Evolutionary conservation across 768 basidiomycete genomes (phyloP), one percentile per base, ranked within the genome.

Genomic region (Holtermanniella nyarrowii): DNA sequence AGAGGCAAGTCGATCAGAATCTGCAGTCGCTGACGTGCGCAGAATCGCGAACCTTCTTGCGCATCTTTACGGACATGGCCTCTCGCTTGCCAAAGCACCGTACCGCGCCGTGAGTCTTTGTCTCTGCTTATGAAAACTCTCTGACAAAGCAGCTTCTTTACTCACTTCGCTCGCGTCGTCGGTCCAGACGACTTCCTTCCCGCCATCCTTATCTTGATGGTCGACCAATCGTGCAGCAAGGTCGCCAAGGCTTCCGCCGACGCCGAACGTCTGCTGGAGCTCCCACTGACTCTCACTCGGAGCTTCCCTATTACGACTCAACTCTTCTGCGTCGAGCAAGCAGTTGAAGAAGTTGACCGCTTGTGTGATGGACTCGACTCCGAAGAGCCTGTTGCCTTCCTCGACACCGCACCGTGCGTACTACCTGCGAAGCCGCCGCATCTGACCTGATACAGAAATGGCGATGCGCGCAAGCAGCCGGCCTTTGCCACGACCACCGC

Each of bases 1-100:
- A 76, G 57, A 20, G 56, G 61, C 59, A 26, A 26, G 58, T 82
- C 27, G 81, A 77, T 68, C 48, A 40, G 55, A 22, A 11, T 39
- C 44, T 40, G 16, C 27, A 42, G 21, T 43, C 22, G 26, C 39
- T 31, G 4, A n/a, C 26, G 5, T 24, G 5, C 40, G 41, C 59
- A 74, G 73, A 69, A 4, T 80, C 87, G 0, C 79, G 81, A 59
- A 84, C 88, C 20, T 88, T 97, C 68, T 70, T 99, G 14, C 82
- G 81, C 12, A 83, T 95, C 42, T 97, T 99, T 73, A 88, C 89
- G 0, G 91, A 95, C 68, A 93, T 95, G 11, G 81, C 85, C 3
- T 82, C 80, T 51, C 86, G 96, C 61, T 80, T 99, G 51, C 95
- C 95, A 14, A 82, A 86, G 3, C 93, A 99, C 71, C 83, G 95